Conservation (phyloP, 2,329 filamentous ascomycete genomes). For the Penicillium paneum region DNA sequence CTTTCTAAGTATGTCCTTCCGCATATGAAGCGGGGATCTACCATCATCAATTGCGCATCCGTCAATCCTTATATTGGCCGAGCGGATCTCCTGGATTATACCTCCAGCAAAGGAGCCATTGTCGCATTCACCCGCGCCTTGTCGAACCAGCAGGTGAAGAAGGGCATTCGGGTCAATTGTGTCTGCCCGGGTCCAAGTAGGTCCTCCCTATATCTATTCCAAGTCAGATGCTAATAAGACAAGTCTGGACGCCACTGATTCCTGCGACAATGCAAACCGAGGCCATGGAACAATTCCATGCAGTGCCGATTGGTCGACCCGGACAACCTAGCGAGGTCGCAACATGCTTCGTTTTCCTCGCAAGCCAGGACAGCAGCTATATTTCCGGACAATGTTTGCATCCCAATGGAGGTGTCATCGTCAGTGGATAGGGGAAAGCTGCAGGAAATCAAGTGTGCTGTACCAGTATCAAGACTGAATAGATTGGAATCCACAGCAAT, state of each 20-base stretch:
- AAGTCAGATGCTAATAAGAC: constrained; percentile 3
- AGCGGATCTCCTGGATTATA: constrained; percentile 78
- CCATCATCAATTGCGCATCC: constrained; percentile 82
- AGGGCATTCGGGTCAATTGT: constrained; percentile 73
- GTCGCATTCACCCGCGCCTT: constrained; percentile 74
- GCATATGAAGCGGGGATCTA: constrained; percentile 70
- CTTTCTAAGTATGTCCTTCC: constrained; percentile 72
- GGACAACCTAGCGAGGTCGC: constrained; percentile 80
- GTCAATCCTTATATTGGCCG: constrained; percentile 81
- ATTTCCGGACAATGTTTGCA: constrained; percentile 72
- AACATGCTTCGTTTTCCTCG: constrained; percentile 77
- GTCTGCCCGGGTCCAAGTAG: constrained; percentile 68
- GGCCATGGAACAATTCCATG: constrained; percentile 68
- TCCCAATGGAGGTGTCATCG: constrained; percentile 58
- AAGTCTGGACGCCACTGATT: constrained; percentile 72
- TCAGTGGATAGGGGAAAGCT: constrained; percentile 44
- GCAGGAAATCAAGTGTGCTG: not conserved
- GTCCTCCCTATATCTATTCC: constrained; percentile 5
- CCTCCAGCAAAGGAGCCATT: constrained; percentile 69
- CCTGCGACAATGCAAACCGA: constrained; percentile 68
- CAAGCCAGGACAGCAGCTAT: constrained; percentile 68
- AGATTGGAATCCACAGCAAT: not conserved
- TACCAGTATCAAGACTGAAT: not conserved
- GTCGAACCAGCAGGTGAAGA: constrained; percentile 68
- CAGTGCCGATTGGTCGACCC: constrained; percentile 70